Base-by-base conservation (phyloP, 73 alveolate species). In the Effrenium voratum region DNA sequence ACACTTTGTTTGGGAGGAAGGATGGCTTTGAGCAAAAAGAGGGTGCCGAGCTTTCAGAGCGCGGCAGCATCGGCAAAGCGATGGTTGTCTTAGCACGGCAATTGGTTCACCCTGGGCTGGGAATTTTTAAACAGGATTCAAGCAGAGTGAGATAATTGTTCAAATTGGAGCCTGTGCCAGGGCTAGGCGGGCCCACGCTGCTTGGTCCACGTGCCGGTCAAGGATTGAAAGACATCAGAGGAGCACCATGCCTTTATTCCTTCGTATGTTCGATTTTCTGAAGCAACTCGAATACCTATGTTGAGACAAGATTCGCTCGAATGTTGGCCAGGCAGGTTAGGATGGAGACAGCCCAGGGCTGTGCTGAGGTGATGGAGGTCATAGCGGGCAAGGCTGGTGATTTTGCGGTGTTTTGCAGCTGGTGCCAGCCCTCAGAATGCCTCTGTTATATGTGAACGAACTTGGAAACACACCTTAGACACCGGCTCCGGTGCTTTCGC, bases 331-430 rank as follows among this genome's bases (percentile, higher is more conserved):
- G n/a, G n/a, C n/a, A n/a, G n/a, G n/a, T n/a, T n/a, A n/a, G n/a
- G n/a, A n/a, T n/a, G n/a, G 19, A 52, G 63, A 19, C 26, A 52
- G 8, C 63, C 19, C 63, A 8, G 19, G 8, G 8, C 19, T 19
- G 8, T 32, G 5, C 94, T 63, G 46, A 85, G 94, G 94, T 87
- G 47, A 83, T 87, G 50, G 95, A 87, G 68, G 50, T 87, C 83
- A 87, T 87, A 6, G 95, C 95, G 55, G 95, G 70, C 68, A 59
- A 87, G 93, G 93, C 80, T 55, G 38, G 41, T 47, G 45, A 6
- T 8, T 38, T 38, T 24, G 15, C 15, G 76, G 30, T 4, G 5
- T 38, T 73, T 52, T 5, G 15, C 10, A 0, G 55, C 84, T 38
- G 16, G 52, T 22, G n/a, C 72, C 68, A 22, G 30, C 68, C 68